Conservation (phyloP, 75 land plant species). For the Larix kaempferi region DNA sequence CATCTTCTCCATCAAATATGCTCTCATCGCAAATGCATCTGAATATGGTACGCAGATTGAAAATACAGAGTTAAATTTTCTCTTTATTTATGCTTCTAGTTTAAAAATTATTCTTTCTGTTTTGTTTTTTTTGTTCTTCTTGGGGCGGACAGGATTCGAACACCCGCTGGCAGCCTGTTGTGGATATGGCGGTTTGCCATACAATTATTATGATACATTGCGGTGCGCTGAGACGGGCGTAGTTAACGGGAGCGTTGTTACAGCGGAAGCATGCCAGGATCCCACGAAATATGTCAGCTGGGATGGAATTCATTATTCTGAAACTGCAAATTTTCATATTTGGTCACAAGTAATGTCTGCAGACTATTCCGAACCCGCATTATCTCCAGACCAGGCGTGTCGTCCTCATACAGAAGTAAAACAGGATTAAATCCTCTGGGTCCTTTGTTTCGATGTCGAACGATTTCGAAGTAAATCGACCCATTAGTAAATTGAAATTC, state of each 20-base stretch:
- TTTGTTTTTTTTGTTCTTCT: no score
- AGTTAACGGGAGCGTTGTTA: conserved; percentile 12
- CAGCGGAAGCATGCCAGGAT: conserved; percentile 25
- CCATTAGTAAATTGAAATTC: no score
- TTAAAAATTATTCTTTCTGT: no score
- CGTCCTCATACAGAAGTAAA: no score
- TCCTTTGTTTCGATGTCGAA: no score
- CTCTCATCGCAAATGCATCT: conserved; percentile 45
- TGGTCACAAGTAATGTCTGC: conserved; percentile 41
- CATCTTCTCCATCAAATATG: conserved; percentile 69
- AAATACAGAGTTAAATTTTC: not conserved
- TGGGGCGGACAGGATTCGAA: conserved; percentile 46
- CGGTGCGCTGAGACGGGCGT: conserved; percentile 20
- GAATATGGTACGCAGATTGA: conserved; percentile 47
- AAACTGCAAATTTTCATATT: conserved; percentile 51
- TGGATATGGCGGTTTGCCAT: conserved; percentile 73
- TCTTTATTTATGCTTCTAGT: not conserved
- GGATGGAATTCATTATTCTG: conserved; percentile 84
- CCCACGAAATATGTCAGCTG: conserved; percentile 47
- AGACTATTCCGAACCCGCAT: conserved; percentile 29
- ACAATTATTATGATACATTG: conserved; percentile 44
- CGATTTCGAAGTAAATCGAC: no score
- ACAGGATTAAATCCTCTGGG: no score
- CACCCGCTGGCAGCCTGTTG: conserved; percentile 67
- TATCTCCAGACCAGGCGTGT: not conserved